phyloP scores from a whole-genome alignment of 306 rosid species.

The Hippophae gyantsensis region DNA sequence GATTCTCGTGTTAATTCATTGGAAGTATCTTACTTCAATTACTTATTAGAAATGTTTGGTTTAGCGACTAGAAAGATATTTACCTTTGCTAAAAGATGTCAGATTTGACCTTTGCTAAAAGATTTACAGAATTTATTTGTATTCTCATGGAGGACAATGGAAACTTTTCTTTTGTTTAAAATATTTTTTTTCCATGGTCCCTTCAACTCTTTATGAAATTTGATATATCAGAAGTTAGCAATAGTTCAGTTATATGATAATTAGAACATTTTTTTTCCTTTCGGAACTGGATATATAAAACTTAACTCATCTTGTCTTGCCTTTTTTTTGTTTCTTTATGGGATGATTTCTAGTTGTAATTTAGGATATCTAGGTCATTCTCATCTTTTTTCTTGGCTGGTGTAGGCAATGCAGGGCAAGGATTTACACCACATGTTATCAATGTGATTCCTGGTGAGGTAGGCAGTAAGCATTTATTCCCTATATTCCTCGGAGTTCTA shows the following conservation, averaged over 20 bases:
- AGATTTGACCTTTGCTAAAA: too few relatives aligned
- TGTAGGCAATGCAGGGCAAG: constrained; percentile 83
- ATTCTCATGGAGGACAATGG: too few relatives aligned
- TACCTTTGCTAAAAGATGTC: too few relatives aligned
- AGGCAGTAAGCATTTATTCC: constrained; percentile 20
- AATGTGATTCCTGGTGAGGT: constrained; percentile 85
- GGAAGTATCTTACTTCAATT: too few relatives aligned
- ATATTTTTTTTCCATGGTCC: background rate
- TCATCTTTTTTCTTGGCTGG: constrained; percentile 21
- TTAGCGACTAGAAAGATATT: too few relatives aligned
- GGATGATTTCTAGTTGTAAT: background rate
- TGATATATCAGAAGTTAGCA: too few relatives aligned
- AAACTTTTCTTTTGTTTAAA: background rate
- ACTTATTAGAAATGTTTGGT: too few relatives aligned
- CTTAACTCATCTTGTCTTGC: background rate
- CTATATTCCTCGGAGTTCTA: constrained; percentile 7
- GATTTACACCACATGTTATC: constrained; percentile 74
- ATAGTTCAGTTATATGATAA: too few relatives aligned
- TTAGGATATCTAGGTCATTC: constrained; percentile 14
- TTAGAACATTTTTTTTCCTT: too few relatives aligned
- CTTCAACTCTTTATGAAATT: background rate
- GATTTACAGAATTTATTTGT: too few relatives aligned
- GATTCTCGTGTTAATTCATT: too few relatives aligned
- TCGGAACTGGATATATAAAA: too few relatives aligned
- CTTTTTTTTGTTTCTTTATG: background rate